phyloP scores from a whole-genome alignment of 805 yeast genomes.

The Lipomyces mesembrius region DNA sequence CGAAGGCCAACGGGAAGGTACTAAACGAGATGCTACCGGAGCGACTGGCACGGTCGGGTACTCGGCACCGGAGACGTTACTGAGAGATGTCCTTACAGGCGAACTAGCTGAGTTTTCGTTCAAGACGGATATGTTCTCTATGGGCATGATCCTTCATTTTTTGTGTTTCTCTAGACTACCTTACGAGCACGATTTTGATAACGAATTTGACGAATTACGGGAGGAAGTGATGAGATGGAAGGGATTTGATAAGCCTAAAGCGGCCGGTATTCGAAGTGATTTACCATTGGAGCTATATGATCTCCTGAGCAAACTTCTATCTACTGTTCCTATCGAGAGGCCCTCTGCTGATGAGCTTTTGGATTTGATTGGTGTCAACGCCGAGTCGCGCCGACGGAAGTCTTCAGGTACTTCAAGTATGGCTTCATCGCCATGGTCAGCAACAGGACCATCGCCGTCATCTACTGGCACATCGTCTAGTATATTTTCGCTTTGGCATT shows the following conservation, averaged over 20 bases:
- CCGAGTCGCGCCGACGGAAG: not conserved
- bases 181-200: constrained; percentile 47
- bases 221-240: constrained; percentile 46
- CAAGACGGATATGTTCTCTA: constrained; percentile 77
- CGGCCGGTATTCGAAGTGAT: constrained; percentile 39
- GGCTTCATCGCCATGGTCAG: not conserved
- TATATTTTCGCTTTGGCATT: constrained; percentile 3
- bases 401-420: constrained; percentile 9
- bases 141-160: constrained; percentile 82
- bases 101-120: constrained; percentile 62
- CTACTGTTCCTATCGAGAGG: constrained; percentile 48
- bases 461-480: not conserved
- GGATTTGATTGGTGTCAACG: constrained; percentile 38
- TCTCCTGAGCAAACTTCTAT: constrained; percentile 50
- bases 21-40: constrained; percentile 69
- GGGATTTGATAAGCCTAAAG: constrained; percentile 43
- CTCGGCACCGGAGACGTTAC: constrained; percentile 81
- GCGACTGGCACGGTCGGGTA: constrained; percentile 87
- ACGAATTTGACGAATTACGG: constrained; percentile 46
- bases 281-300: constrained; percentile 45
- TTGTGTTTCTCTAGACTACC: constrained; percentile 76
- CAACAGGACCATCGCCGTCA: constrained; percentile 6
- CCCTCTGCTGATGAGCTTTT: constrained; percentile 53
- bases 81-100: constrained; percentile 40
- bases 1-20: constrained; percentile 79